phyloP scores from a whole-genome alignment of 768 basidiomycete genomes.

The Tremella mesenterica region DNA sequence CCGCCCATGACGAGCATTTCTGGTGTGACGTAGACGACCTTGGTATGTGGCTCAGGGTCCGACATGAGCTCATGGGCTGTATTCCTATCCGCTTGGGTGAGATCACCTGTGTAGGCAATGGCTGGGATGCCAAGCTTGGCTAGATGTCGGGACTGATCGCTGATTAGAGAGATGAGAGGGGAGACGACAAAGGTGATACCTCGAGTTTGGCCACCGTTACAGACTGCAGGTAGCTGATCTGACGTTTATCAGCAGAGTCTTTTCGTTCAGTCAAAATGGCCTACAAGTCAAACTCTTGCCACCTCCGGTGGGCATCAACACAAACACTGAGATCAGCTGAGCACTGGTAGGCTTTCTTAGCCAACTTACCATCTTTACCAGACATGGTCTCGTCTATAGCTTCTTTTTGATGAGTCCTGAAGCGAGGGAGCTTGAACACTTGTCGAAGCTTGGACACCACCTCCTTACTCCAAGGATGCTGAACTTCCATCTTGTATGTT shows the following conservation, averaged over 20 bases:
- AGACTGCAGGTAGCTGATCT: constrained; percentile 76
- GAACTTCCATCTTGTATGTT: constrained; percentile 14
- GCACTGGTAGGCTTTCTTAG: background rate
- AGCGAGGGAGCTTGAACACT: constrained; percentile 59
- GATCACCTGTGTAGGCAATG: constrained; percentile 56
- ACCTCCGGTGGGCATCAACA: constrained; percentile 93
- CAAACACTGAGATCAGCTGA: constrained; percentile 56
- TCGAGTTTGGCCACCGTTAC: constrained; percentile 58
- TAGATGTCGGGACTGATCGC: constrained; percentile 73
- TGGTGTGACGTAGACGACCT: constrained; percentile 79
- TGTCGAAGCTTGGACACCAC: constrained; percentile 52
- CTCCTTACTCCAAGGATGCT: constrained; percentile 48
- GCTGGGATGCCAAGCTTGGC: constrained; percentile 59
- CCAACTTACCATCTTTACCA: constrained; percentile 54
- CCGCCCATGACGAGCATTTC: constrained; percentile 68
- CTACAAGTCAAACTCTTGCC: constrained; percentile 78
- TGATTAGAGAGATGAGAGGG: constrained; percentile 86
- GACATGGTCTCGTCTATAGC: constrained; percentile 71
- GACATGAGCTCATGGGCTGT: constrained; percentile 34
- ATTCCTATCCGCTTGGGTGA: constrained; percentile 40
- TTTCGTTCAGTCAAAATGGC: constrained; percentile 1
- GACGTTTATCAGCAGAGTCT: constrained; percentile 13
- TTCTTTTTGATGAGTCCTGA: constrained; percentile 76
- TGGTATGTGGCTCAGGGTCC: constrained; percentile 48
- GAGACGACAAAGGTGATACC: constrained; percentile 86